Percentiles rank a stretch among this genome's conserved stretches.
Conservation (phyloP, 768 basidiomycete species). For the Nidula microcarpa region DNA sequence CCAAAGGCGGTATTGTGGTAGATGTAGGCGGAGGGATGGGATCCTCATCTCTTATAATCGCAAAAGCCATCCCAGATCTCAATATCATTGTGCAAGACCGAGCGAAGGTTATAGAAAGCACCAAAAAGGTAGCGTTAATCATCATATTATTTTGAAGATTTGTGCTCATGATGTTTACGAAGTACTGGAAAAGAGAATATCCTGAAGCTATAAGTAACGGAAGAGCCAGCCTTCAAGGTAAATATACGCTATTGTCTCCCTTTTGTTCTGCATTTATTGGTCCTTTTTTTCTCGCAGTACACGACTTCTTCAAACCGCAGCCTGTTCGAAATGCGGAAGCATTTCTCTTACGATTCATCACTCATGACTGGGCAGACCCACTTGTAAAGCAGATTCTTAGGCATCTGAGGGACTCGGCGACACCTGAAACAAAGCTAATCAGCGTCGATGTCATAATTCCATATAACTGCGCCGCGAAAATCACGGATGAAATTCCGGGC, state of each 20-base stretch:
- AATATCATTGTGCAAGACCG: not conserved
- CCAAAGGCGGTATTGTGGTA: not conserved
- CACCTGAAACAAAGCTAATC: not conserved
- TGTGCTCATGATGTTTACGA: too few species aligned
- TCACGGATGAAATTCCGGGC: not conserved
- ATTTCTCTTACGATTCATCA: slow-evolving; percentile 50
- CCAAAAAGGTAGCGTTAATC: not conserved
- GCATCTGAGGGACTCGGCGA: not conserved
- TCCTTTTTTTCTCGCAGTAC: slow-evolving; percentile 21
- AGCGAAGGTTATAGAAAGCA: not conserved
- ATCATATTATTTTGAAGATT: too few species aligned
- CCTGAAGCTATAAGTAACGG: not conserved
- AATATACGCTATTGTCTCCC: not conserved
- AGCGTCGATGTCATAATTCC: not conserved
- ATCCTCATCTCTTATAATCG: not conserved
- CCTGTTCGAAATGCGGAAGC: slow-evolving; percentile 34
- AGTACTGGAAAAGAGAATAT: not conserved
- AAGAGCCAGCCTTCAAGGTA: not conserved
- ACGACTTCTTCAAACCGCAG: slow-evolving; percentile 61
- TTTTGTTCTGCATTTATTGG: too few species aligned
- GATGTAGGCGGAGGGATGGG: not conserved
- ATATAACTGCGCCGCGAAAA: not conserved
- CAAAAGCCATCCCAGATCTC: not conserved
- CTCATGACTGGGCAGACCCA: slow-evolving; percentile 62
- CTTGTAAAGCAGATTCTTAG: not conserved